phyloP scores from a whole-genome alignment of 2,329 filamentous ascomycete genomes.

The Blastomyces percursus region DNA sequence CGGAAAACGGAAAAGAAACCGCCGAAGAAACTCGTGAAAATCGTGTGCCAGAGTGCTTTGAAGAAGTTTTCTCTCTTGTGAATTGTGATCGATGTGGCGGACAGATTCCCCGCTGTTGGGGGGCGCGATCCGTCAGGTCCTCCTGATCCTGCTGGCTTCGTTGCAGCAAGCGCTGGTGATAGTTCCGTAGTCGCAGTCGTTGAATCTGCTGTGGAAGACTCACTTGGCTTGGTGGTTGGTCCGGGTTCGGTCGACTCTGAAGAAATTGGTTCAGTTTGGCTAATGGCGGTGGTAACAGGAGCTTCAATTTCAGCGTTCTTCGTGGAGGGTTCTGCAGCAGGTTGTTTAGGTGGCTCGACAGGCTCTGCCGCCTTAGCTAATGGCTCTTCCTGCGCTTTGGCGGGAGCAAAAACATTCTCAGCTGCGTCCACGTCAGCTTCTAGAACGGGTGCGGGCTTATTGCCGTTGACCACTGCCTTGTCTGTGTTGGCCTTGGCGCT shows the following conservation, averaged over 20 bases:
- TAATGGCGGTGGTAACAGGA: not conserved
- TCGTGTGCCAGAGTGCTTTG: conserved; percentile 30
- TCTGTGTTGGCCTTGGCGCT: not conserved
- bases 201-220: conserved; percentile 20
- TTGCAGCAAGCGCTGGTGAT: not conserved
- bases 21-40: conserved; percentile 33
- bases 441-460: not conserved
- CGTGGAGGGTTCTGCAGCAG: not conserved
- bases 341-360: not conserved
- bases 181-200: not conserved
- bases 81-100: conserved; percentile 29
- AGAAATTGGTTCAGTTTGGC: not conserved
- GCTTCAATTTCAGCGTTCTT: not conserved
- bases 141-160: not conserved
- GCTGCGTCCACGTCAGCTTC: not conserved
- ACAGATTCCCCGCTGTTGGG: conserved; percentile 22
- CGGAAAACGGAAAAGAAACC: conserved; percentile 31
- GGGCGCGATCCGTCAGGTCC: conserved; percentile 10
- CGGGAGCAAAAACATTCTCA: not conserved
- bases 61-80: conserved; percentile 30
- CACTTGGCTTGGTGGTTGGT: not conserved
- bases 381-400: not conserved
- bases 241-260: conserved; percentile 3
- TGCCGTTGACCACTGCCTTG: not conserved
- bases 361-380: not conserved